Conservation (phyloP, 139 green algal species). For the Auxenochlorella protothecoides region DNA sequence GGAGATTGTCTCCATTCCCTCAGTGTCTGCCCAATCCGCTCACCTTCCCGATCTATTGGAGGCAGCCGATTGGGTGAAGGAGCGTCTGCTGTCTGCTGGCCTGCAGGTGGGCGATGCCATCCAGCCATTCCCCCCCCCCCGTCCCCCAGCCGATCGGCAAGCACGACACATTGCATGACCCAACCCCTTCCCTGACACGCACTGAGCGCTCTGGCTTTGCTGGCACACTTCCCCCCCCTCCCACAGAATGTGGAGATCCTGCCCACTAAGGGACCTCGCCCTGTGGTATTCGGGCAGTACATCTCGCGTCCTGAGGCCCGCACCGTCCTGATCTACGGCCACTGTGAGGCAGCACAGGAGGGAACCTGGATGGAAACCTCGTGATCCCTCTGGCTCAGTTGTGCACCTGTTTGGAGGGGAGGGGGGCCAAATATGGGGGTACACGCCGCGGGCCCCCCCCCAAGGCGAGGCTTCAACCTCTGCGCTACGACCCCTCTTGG, state of each 20-base stretch:
- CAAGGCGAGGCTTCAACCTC: too few relatives aligned
- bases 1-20: constrained; percentile 30
- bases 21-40: constrained; percentile 29
- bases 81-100: constrained; percentile 19
- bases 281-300: constrained; percentile 58
- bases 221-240: background rate
- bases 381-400: too few relatives aligned
- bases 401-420: too few relatives aligned
- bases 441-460: too few relatives aligned
- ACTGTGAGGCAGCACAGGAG: background rate
- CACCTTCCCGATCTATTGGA: constrained; percentile 15
- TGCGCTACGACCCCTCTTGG: too few relatives aligned
- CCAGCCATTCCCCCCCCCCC: too few relatives aligned
- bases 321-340: constrained; percentile 61
- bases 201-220: too few relatives aligned
- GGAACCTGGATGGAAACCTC: too few relatives aligned
- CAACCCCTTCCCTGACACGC: too few relatives aligned
- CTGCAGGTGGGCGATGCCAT: constrained; percentile 13
- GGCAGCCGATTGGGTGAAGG: constrained; percentile 29
- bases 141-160: background rate
- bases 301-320: constrained; percentile 22
- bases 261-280: constrained; percentile 35
- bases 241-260: constrained; percentile 32
- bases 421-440: too few relatives aligned
- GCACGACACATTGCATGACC: background rate